phyloP scores from a whole-genome alignment of 2,329 filamentous ascomycete genomes.

The Emericellopsis atlantica region DNA sequence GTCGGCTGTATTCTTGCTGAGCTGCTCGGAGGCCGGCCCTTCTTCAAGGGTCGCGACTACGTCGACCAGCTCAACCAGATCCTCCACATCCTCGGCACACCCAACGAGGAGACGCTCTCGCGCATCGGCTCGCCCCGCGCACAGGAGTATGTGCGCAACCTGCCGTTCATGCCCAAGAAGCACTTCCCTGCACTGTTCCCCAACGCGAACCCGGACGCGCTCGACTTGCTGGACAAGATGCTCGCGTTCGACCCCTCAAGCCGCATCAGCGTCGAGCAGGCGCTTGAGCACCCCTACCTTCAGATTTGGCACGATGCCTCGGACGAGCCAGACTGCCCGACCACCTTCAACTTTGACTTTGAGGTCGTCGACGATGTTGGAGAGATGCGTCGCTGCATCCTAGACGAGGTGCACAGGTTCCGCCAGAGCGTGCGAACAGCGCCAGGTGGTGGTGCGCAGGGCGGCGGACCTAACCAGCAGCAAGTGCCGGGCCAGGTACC shows the following conservation, averaged over 20 bases:
- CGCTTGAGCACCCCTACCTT: constrained; percentile 91
- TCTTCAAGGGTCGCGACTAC: constrained; percentile 98
- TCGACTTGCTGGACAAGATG: constrained; percentile 94
- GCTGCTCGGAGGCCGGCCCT: constrained; percentile 86
- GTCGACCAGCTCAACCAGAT: constrained; percentile 99
- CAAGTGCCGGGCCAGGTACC: constrained; percentile 29
- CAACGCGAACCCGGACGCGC: constrained; percentile 86
- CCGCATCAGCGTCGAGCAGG: constrained; percentile 88
- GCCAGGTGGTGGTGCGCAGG: constrained; percentile 21
- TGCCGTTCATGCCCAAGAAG: constrained; percentile 90
- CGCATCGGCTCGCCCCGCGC: constrained; percentile 92
- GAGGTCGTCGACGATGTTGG: constrained; percentile 91
- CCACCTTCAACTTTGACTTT: constrained; percentile 95
- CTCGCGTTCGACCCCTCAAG: constrained; percentile 90
- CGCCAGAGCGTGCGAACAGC: constrained; percentile 47
- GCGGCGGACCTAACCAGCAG: constrained; percentile 19
- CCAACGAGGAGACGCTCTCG: constrained; percentile 84
- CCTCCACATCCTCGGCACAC: constrained; percentile 91
- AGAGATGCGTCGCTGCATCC: constrained; percentile 94
- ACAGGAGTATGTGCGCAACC: constrained; percentile 95
- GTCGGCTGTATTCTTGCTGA: constrained; percentile 97
- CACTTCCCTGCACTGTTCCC: constrained; percentile 82
- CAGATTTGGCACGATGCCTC: constrained; percentile 97
- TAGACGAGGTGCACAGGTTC: constrained; percentile 88
- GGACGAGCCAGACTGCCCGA: constrained; percentile 87